phyloP scores from a whole-genome alignment of 2,329 filamentous ascomycete genomes.

The Massarina eburnea region DNA sequence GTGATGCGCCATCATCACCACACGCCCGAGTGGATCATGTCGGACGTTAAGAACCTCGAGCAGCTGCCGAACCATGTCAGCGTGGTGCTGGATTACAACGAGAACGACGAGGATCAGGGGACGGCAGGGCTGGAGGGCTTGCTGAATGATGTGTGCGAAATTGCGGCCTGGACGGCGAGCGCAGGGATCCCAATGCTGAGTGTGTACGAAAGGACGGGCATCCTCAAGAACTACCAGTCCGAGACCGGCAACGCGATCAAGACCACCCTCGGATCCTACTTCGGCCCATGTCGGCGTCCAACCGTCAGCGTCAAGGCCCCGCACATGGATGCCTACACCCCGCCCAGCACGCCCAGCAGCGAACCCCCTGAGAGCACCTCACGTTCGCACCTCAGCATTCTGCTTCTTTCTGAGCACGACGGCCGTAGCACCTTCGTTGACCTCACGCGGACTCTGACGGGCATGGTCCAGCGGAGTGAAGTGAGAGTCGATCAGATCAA shows the following conservation, averaged over 20 bases:
- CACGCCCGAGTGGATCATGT: constrained; percentile 87
- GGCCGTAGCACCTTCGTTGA: constrained; percentile 93
- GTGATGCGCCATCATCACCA: constrained; percentile 94
- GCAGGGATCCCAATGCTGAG: constrained; percentile 85
- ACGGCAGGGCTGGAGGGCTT: constrained; percentile 77
- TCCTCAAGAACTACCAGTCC: constrained; percentile 87
- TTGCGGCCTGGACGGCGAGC: constrained; percentile 90
- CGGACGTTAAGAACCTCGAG: constrained; percentile 75
- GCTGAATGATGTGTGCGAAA: constrained; percentile 86
- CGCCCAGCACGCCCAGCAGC: constrained; percentile 47
- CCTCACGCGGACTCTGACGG: constrained; percentile 86
- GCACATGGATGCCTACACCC: constrained; percentile 63
- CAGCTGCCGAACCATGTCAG: constrained; percentile 84
- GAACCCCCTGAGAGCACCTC: constrained; percentile 15
- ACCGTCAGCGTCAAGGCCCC: constrained; percentile 72
- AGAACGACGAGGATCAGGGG: constrained; percentile 61
- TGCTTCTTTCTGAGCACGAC: constrained; percentile 84
- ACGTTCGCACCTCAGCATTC: constrained; percentile 58
- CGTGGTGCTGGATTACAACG: constrained; percentile 75
- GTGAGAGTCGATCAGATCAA: constrained; percentile 80
- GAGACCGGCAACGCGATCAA: constrained; percentile 78
- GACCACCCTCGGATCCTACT: constrained; percentile 82
- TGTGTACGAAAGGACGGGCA: constrained; percentile 90
- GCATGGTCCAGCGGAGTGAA: constrained; percentile 92
- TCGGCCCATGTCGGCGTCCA: constrained; percentile 69